phyloP scores from a whole-genome alignment of 139 green algal species.

The Chlorella sorokiniana region DNA sequence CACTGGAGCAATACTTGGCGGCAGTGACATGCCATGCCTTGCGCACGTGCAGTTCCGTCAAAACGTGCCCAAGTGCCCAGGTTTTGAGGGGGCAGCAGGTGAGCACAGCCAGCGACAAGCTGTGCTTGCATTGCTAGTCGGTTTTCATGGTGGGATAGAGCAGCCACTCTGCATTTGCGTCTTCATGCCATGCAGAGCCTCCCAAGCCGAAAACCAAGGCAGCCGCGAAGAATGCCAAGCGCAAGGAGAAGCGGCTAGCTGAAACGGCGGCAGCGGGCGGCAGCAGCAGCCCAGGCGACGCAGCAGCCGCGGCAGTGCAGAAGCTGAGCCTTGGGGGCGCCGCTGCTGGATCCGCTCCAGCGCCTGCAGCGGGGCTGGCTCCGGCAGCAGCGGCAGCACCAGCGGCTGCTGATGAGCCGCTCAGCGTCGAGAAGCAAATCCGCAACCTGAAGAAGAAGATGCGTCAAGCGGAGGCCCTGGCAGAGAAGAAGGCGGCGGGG shows the following conservation, averaged over 20 bases:
- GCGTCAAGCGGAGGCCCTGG: conserved; percentile 54
- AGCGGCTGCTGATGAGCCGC: conserved; percentile 30
- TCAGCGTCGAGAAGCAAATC: conserved; percentile 66
- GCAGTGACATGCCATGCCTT: not conserved
- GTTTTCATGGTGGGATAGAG: too few species aligned
- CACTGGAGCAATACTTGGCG: not conserved
- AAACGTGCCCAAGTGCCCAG: conserved; percentile 63
- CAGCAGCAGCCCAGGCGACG: not conserved
- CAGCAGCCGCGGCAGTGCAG: not conserved
- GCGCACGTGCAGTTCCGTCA: conserved; percentile 40
- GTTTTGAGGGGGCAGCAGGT: conserved; percentile 53
- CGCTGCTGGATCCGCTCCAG: not conserved
- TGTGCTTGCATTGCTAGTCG: too few species aligned
- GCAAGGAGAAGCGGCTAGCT: conserved; percentile 53
- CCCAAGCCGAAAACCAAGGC: conserved; percentile 39
- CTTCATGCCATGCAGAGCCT: not conserved
- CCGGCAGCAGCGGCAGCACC: not conserved
- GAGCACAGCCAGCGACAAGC: not conserved
- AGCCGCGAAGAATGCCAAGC: conserved; percentile 51
- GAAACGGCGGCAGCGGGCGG: conserved; percentile 17
- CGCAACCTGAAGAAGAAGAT: conserved; percentile 71
- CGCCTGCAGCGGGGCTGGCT: not conserved
- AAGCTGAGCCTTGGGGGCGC: conserved; percentile 15
- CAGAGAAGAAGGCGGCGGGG: conserved; percentile 38
- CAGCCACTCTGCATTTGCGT: too few species aligned